Conservation (phyloP, 2,329 filamentous ascomycete genomes). For the Zymoseptoria crescenta region DNA sequence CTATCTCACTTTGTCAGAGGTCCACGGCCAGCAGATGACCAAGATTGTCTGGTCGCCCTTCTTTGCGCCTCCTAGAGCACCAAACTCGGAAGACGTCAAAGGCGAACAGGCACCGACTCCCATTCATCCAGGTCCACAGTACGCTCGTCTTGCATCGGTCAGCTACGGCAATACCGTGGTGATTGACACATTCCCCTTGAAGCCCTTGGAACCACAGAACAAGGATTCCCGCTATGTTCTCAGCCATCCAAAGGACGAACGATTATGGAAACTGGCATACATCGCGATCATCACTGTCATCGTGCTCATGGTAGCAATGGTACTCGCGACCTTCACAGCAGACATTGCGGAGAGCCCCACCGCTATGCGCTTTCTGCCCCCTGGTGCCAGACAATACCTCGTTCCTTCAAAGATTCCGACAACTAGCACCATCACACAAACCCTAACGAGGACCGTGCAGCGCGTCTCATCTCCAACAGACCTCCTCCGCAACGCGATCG, state of each 20-base stretch:
- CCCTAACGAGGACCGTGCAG: conserved; percentile 17
- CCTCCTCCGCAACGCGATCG: conserved; percentile 5
- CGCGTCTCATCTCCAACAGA: background rate
- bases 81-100: conserved; percentile 14
- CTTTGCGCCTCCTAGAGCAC: conserved; percentile 31
- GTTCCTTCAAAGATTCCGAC: conserved; percentile 38
- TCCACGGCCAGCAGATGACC: conserved; percentile 53
- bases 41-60: conserved; percentile 43
- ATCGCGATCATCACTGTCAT: conserved; percentile 53
- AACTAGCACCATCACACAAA: conserved; percentile 41
- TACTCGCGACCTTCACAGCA: conserved; percentile 56
- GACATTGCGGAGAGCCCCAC: conserved; percentile 8
- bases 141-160: conserved; percentile 71
- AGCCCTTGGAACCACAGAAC: conserved; percentile 40
- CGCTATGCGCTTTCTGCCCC: conserved; percentile 36
- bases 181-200: conserved; percentile 69
- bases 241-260: conserved; percentile 47
- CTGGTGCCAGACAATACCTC: background rate
- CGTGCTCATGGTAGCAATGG: conserved; percentile 53
- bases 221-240: conserved; percentile 59
- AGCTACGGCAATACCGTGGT: conserved; percentile 72
- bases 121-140: conserved; percentile 41
- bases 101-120: conserved; percentile 11
- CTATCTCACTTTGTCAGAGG: conserved; percentile 47
- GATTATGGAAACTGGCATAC: conserved; percentile 47